Evolutionary conservation across 2,329 filamentous ascomycete genomes (phyloP).

Genomic region (Neonectria coccinea): DNA sequence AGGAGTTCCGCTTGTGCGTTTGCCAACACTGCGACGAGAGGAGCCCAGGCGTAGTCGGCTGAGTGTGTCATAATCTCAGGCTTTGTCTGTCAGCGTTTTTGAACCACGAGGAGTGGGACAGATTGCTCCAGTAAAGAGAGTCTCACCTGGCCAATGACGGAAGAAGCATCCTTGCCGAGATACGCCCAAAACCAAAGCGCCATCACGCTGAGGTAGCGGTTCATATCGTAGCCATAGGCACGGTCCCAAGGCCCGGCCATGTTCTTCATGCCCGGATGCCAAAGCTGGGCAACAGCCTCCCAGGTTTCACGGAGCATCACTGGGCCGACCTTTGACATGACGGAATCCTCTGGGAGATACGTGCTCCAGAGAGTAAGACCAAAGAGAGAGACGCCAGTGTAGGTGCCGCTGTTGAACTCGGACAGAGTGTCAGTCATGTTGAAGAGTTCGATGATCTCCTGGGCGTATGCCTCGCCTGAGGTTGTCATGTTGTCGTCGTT

Average conservation of each 20-base stretch:
- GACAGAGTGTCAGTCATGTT: constrained; percentile 66
- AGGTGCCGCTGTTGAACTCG: constrained; percentile 73
- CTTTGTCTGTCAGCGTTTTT: constrained; percentile 36
- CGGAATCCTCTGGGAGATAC: constrained; percentile 65
- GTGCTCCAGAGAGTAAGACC: constrained; percentile 70
- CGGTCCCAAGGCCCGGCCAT: constrained; percentile 75
- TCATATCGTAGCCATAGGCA: constrained; percentile 73
- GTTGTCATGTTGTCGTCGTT: constrained; percentile 69
- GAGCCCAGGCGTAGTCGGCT: constrained; percentile 69
- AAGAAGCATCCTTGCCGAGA: constrained; percentile 60
- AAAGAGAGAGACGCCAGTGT: constrained; percentile 71
- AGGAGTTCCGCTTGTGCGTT: constrained; percentile 61
- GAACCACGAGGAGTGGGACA: neutral
- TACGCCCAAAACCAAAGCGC: constrained; percentile 70
- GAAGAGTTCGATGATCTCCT: constrained; percentile 68
- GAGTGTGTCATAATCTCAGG: constrained; percentile 67
- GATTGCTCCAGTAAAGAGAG: neutral
- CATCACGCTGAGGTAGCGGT: constrained; percentile 68
- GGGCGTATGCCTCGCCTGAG: constrained; percentile 67
- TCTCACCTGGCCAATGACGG: constrained; percentile 49
- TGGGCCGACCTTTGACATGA: constrained; percentile 64
- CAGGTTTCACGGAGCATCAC: constrained; percentile 66
- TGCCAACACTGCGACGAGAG: constrained; percentile 67
- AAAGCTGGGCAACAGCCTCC: constrained; percentile 64
- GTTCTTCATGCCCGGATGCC: constrained; percentile 69